phyloP scores from a whole-genome alignment of 345 rosid genomes.

The Eucalyptus urophylla region DNA sequence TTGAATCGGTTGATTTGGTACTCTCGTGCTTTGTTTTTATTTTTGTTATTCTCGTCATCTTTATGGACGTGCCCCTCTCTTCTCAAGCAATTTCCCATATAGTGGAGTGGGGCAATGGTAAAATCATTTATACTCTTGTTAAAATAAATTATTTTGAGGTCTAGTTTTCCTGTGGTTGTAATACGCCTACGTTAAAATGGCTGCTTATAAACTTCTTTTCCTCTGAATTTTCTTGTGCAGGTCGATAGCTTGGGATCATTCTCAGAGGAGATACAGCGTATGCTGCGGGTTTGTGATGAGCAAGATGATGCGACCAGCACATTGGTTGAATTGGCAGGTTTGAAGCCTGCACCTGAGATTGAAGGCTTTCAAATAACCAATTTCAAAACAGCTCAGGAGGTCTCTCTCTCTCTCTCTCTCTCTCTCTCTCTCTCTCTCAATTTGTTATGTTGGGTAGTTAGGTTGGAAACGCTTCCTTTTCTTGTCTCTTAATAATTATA shows the following conservation, averaged over 20 bases:
- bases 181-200: background rate
- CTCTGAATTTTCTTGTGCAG: constrained; percentile 18
- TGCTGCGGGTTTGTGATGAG: constrained; percentile 43
- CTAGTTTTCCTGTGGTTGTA: background rate
- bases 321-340: constrained; percentile 19
- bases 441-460: background rate
- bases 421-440: background rate
- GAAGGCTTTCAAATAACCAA: constrained; percentile 13
- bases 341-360: constrained; percentile 27
- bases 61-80: background rate
- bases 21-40: background rate
- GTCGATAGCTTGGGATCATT: constrained; percentile 50
- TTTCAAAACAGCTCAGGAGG: constrained; percentile 24
- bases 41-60: background rate
- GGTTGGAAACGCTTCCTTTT: background rate
- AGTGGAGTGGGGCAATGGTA: background rate
- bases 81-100: background rate
- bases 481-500: background rate
- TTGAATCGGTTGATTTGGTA: background rate
- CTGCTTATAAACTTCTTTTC: background rate
- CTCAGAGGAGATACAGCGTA: constrained; percentile 45
- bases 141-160: background rate
- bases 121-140: background rate
- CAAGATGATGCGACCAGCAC: constrained; percentile 82
- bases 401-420: background rate